phyloP scores from a whole-genome alignment of 768 basidiomycete genomes.

The Fomitopsis serialis region DNA sequence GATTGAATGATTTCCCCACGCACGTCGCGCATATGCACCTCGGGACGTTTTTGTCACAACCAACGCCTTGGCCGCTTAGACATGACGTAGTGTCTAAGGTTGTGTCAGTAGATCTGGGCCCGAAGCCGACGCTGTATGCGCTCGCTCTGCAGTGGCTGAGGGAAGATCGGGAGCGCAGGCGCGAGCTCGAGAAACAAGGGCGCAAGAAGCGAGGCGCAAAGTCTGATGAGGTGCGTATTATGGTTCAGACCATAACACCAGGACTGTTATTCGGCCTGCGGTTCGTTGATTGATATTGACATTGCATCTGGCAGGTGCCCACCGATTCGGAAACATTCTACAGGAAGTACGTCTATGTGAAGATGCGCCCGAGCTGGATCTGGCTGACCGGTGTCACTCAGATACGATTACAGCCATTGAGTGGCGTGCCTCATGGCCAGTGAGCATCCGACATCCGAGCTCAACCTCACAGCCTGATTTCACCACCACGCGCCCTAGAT shows the following conservation, averaged over 20 bases:
- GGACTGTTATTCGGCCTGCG: background rate
- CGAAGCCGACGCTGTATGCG: slow-evolving; percentile 47
- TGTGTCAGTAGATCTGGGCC: slow-evolving; percentile 9
- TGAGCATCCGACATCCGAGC: background rate
- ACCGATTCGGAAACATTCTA: slow-evolving; percentile 84
- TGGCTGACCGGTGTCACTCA: slow-evolving; percentile 18
- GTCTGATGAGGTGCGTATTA: slow-evolving; percentile 41
- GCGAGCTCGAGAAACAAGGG: slow-evolving; percentile 50
- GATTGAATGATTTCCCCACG: slow-evolving; percentile 86
- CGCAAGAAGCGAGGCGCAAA: slow-evolving; percentile 59
- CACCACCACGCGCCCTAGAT: slow-evolving; percentile 5
- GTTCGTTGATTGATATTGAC: background rate
- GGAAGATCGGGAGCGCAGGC: slow-evolving; percentile 70
- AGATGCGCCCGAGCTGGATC: background rate
- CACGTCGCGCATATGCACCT: slow-evolving; percentile 90
- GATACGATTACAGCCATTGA: slow-evolving; percentile 45
- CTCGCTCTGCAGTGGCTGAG: slow-evolving; percentile 84
- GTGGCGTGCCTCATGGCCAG: background rate
- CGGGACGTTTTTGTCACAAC: slow-evolving; percentile 64
- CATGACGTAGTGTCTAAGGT: slow-evolving; percentile 13
- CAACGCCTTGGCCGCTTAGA: slow-evolving; percentile 66
- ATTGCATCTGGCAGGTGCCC: slow-evolving; percentile 40
- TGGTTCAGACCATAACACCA: background rate
- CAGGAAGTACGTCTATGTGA: slow-evolving; percentile 50
- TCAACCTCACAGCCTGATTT: slow-evolving; percentile 9